Evolutionary conservation across 2,329 filamentous ascomycete species (phyloP), one percentile per base, ranked within the genome.

Genomic region (Cercospora sp.): DNA sequence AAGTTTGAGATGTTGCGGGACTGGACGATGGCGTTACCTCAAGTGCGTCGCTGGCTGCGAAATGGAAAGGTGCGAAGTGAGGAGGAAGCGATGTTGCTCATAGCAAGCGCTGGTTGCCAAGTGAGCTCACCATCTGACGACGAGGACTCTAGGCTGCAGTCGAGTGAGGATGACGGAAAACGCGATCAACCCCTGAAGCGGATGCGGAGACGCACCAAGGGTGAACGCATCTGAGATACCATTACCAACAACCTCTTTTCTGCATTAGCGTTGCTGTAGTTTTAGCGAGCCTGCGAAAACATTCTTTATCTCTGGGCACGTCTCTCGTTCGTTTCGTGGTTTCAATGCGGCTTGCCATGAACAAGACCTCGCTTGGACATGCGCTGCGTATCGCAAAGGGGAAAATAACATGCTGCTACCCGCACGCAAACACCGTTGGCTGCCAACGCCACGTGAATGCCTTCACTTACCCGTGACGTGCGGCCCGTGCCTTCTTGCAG

Each of bases 41-140:
- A 65, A 13, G 63, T 65, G 23, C 57, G 36, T 23, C 57, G 30
- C 16, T 65, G 62, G 66, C 33, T 65, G 10, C 16, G 51, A 13
- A 36, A 12, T 48, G 63, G 66, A 28, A 33, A 59, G 9, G 63
- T 60, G 48, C 12, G 12, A 36, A 65, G 58, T 62, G 66, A 68
- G 33, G 62, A 62, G 53, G 66, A 61, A 28, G 66, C 66, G 16
- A 33, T 68, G n/a, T 57, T 26, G 63, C 39, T 68, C 3, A 39
- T 48, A 30, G 60, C 60, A 18, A 63, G 42, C 26, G 39, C 60
- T 33, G 31, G 59, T 16, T 30, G 28, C 30, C 28, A 59, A 59
- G 55, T 59, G 55, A 59, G 55, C n/a, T 33, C 55, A 30, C 9
- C 16, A 13, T 13, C 20, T 13, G 18, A 30, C n/a, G 55, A 36